Evolutionary conservation across 2,329 filamentous ascomycete species (phyloP).

Genomic region (Biscogniauxia mediterranea): DNA sequence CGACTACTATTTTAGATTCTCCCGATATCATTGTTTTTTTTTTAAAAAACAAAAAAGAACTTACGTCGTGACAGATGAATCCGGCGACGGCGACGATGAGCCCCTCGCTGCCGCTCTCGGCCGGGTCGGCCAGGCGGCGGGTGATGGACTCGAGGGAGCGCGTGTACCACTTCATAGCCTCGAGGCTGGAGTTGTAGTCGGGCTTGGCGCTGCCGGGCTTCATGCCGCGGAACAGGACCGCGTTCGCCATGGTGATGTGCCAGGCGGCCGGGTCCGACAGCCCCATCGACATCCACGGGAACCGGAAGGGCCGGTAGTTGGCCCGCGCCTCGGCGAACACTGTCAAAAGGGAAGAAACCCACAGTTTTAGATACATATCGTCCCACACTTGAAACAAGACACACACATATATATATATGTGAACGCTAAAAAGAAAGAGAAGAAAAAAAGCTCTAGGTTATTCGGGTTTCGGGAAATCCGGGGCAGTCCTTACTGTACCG

Average conservation of each 20-base stretch:
- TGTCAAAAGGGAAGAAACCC: constrained; percentile 1
- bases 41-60: not conserved
- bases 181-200: constrained; percentile 17
- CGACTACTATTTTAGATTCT: too few relatives aligned
- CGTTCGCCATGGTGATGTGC: constrained; percentile 30
- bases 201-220: constrained; percentile 12
- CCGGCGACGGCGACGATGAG: constrained; percentile 27
- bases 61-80: constrained; percentile 29
- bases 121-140: constrained; percentile 21
- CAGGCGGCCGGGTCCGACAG: constrained; percentile 26
- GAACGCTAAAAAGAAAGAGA: not conserved
- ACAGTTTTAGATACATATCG: too few relatives aligned
- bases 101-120: constrained; percentile 19
- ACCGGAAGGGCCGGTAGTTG: constrained; percentile 24
- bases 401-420: too few relatives aligned
- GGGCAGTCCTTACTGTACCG: constrained; percentile 20
- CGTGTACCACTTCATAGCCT: constrained; percentile 29
- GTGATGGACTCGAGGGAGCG: constrained; percentile 24
- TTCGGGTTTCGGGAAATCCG: not conserved
- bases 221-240: constrained; percentile 16
- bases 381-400: too few relatives aligned
- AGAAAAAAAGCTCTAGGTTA: too few relatives aligned
- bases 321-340: constrained; percentile 25
- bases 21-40: too few relatives aligned
- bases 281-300: constrained; percentile 27